phyloP scores from a whole-genome alignment of 176 grass and related monocot species.

The Alloteropsis semialata region DNA sequence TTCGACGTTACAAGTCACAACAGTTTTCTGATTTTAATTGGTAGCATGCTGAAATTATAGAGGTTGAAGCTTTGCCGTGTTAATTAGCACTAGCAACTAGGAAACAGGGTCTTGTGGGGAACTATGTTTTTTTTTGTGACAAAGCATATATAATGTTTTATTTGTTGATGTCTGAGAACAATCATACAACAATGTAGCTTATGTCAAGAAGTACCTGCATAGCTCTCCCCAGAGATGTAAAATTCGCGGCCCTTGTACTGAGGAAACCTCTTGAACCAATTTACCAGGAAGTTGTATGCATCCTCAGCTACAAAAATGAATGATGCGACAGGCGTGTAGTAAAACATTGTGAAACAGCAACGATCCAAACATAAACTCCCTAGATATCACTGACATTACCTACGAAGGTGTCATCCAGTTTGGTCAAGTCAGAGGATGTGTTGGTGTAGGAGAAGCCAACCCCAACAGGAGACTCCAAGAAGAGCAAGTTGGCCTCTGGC shows the following conservation, averaged over 20 bases:
- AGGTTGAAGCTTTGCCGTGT: not conserved
- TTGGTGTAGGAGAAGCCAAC: constrained; percentile 53
- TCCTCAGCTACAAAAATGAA: constrained; percentile 52
- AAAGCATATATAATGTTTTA: not conserved
- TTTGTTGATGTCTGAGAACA: not conserved
- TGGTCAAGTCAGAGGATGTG: constrained; percentile 41
- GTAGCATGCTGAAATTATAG: not conserved
- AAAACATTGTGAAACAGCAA: not conserved
- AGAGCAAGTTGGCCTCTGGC: constrained; percentile 48
- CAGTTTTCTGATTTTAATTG: not conserved
- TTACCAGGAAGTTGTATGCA: constrained; percentile 65
- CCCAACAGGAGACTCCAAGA: constrained; percentile 44
- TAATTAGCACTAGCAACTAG: not conserved
- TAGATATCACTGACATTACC: constrained; percentile 21
- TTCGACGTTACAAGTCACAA: too few species aligned
- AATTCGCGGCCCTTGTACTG: constrained; percentile 56
- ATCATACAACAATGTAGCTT: not conserved
- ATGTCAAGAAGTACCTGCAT: constrained; percentile 56
- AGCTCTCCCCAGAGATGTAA: constrained; percentile 87
- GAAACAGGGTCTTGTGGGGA: not conserved
- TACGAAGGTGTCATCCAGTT: constrained; percentile 35
- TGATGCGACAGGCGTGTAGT: not conserved
- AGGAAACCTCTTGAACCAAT: constrained; percentile 67
- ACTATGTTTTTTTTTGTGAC: not conserved
- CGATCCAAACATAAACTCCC: not conserved